Percentiles rank a stretch among this genome's conserved stretches.
Evolutionary conservation across 129 eudicot species (phyloP).

Genomic region (Arctium minus): DNA sequence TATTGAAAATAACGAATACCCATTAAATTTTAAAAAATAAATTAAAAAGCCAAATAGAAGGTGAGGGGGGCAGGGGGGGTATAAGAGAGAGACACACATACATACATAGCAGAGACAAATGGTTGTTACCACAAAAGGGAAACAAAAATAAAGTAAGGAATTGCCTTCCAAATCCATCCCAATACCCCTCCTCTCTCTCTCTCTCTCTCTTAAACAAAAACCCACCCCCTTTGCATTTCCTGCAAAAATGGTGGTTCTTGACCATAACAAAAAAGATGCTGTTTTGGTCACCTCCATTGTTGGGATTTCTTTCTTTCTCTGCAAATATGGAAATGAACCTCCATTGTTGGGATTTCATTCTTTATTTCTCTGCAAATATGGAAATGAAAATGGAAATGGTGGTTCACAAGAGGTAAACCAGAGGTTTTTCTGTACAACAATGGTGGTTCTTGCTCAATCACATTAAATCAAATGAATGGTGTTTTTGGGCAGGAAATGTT

Average conservation of each 20-base stretch:
- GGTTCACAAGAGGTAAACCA: background rate
- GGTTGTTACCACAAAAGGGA: constrained; percentile 29
- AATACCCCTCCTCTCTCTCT: constrained; percentile 21
- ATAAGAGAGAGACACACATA: constrained; percentile 31
- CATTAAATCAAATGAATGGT: background rate
- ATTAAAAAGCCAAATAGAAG: background rate
- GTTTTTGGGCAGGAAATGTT: background rate
- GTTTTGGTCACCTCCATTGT: background rate
- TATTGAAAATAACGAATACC: background rate
- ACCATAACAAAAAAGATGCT: constrained; percentile 3
- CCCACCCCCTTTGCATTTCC: constrained; percentile 12
- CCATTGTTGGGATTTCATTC: background rate
- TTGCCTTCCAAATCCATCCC: constrained; percentile 42
- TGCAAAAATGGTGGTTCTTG: constrained; percentile 14
- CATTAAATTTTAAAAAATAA: background rate
- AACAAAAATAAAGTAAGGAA: constrained; percentile 32
- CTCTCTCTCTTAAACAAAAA: background rate
- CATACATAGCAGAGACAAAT: constrained; percentile 32
- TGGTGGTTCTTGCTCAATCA: constrained; percentile 22
- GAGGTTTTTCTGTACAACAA: constrained; percentile 13
- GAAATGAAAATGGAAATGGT: background rate
- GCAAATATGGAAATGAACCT: background rate
- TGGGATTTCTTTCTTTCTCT: background rate
- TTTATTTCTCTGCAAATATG: background rate
- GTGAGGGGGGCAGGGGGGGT: constrained; percentile 8